These are phyloP conservation scores for Thalassiosira livingstoniorum DNA, from an alignment of 352 stramenopile genomes.

Conservation along the genomic window DNA sequence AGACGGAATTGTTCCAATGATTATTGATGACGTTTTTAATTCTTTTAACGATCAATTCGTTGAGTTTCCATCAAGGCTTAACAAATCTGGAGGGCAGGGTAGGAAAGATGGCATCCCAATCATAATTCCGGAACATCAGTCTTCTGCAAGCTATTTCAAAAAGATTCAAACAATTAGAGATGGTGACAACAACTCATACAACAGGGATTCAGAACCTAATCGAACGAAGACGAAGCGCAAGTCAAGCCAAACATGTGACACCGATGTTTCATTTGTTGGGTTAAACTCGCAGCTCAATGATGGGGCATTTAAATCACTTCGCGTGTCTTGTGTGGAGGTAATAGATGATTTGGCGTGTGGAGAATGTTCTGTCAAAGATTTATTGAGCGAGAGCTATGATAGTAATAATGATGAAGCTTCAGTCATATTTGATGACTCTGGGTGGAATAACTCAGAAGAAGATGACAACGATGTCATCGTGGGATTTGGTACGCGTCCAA, in stretches of 20 bases:
- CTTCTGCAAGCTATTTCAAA: neutral
- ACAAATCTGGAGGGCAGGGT: too few species aligned
- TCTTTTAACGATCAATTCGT: neutral
- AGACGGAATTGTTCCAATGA: neutral
- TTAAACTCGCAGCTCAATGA: too few species aligned
- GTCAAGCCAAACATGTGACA: neutral
- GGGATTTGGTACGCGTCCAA: too few species aligned
- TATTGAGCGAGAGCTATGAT: conserved; percentile 9
- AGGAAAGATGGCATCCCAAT: neutral
- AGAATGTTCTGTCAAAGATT: conserved; percentile 17
- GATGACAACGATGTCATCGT: too few species aligned
- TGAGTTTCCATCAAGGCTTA: neutral
- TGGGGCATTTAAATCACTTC: neutral
- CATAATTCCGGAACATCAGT: neutral
- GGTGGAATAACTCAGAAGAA: too few species aligned
- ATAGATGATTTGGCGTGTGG: conserved; percentile 28
- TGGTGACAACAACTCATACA: conserved; percentile 3
- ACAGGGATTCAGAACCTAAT: conserved; percentile 2
- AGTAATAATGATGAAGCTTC: conserved; percentile 9
- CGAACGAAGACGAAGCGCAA: neutral
- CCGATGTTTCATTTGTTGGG: neutral
- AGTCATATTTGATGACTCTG: neutral
- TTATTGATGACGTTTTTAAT: conserved; percentile 10
- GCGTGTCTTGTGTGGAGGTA: conserved; percentile 26
- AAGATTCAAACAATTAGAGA: neutral